Percentiles rank a stretch among this genome's conserved stretches.
Evolutionary conservation across 495 filamentous ascomycete species (phyloP).

Genomic region (Jackrogersella minutella): DNA sequence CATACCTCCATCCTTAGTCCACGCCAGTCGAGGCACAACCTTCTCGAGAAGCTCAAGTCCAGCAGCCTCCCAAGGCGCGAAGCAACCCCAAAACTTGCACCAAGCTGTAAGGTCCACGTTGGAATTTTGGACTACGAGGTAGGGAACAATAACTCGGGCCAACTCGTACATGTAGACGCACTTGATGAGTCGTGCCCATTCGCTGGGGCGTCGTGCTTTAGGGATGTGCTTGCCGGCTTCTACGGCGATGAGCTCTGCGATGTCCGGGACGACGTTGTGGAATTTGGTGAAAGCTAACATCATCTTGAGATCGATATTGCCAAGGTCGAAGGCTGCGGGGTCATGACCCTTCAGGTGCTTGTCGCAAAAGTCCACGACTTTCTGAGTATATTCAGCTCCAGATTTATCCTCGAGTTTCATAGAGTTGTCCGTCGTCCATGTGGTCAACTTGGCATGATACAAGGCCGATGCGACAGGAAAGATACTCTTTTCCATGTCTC

Average conservation of each 20-base stretch:
- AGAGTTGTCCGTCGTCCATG: not conserved
- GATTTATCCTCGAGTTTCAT: not conserved
- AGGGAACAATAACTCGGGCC: not conserved
- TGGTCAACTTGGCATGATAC: not conserved
- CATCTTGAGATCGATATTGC: not conserved
- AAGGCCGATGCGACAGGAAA: not conserved
- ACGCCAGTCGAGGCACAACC: not conserved
- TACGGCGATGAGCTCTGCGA: not conserved
- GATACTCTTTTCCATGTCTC: not conserved
- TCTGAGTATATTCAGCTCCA: not conserved
- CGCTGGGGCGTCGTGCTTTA: not conserved
- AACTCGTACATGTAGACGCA: constrained; percentile 1
- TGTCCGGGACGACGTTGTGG: not conserved
- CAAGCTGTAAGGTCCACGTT: not conserved
- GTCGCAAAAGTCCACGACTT: not conserved
- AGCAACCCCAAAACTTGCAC: not conserved
- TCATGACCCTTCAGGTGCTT: not conserved
- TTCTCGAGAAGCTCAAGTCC: not conserved
- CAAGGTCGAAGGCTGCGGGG: not conserved
- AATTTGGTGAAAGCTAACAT: not conserved
- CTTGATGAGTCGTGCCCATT: not conserved
- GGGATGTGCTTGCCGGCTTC: not conserved
- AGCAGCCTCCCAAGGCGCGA: not conserved
- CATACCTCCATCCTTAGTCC: not conserved
- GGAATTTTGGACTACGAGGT: too few relatives aligned